These are phyloP conservation scores for Euptelea pleiosperma DNA, from an alignment of 164 flowering plant genomes.

Conservation along the genomic window DNA sequence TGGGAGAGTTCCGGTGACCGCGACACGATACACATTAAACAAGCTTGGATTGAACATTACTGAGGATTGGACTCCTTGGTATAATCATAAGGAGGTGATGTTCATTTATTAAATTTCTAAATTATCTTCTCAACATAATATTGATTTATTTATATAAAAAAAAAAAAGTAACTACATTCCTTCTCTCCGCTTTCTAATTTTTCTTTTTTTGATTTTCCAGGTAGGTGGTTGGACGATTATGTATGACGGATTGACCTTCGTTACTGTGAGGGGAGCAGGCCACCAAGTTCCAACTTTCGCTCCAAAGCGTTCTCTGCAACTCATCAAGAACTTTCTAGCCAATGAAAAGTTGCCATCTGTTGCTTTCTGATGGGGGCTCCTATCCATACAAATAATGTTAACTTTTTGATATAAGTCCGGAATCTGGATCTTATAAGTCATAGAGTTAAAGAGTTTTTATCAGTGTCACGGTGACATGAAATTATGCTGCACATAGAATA, in stretches of 20 bases:
- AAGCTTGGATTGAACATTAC: slow-evolving; percentile 46
- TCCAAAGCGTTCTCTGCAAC: slow-evolving; percentile 48
- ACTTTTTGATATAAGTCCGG: too few relatives aligned
- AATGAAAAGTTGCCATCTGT: slow-evolving; percentile 43
- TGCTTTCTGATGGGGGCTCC: too few relatives aligned
- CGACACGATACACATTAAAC: slow-evolving; percentile 46
- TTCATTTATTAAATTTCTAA: too few relatives aligned
- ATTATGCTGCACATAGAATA: too few relatives aligned
- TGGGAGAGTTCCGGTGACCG: slow-evolving; percentile 69
- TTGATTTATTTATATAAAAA: too few relatives aligned
- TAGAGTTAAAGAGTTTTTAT: too few relatives aligned
- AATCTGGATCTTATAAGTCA: too few relatives aligned
- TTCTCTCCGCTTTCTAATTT: too few relatives aligned
- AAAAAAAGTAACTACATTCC: too few relatives aligned
- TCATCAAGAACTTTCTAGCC: slow-evolving; percentile 44
- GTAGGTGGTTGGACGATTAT: slow-evolving; percentile 73
- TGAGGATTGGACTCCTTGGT: slow-evolving; percentile 72
- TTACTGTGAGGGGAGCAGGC: slow-evolving; percentile 74
- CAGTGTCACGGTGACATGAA: too few relatives aligned
- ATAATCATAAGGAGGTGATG: slow-evolving; percentile 44
- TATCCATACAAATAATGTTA: too few relatives aligned
- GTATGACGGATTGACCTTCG: slow-evolving; percentile 59
- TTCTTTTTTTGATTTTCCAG: slow-evolving; percentile 18
- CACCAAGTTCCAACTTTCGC: slow-evolving; percentile 64
- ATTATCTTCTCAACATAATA: too few relatives aligned